Base-by-base conservation (phyloP, 306 rosid species). In the Castanea mollissima region DNA sequence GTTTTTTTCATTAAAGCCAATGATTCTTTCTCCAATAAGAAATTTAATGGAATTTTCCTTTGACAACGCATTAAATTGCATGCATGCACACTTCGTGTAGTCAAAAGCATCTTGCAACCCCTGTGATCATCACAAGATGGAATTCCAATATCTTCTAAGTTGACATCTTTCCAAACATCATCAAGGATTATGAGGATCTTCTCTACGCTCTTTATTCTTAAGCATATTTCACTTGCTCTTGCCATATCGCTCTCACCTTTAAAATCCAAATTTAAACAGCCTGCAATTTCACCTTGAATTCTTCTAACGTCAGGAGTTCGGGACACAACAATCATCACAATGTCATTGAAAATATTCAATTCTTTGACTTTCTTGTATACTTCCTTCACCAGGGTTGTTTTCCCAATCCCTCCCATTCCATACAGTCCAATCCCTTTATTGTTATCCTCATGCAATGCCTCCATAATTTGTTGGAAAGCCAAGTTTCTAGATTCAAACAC, bases 121-220 rank as follows among this genome's bases (percentile, higher is more conserved):
- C 32, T 76, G 14, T 10, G 54, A 46, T 74, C 38, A 46, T 74
- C 38, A 2, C 18, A 0, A 19, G 20, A 2, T 6, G 80, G 83
- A 68, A 83, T 78, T 27, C 86, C 86, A 31, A 78, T 69, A 3
- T 3, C 29, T 3, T n/a, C 0, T 9, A 83, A 21, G 5, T 76
- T 1, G 4, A 79, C 12, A 34, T 11, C 0, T 2, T 4, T 31
- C 80, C 86, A 83, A 0, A 75, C 54, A 29, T 83, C 86, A 69
- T 83, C 86, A 1, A 83, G 18, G 46, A 83, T 69, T 7, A 83
- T 0, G 60, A 83, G 83, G 15, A 78, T 38, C 27, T 69, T 83
- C 32, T 68, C 41, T 35, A 35, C 70, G 27, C 41, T 31, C 2
- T 13, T 56, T 52, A 83, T 59, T 69, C 77, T 74, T 0, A 2